Evolutionary conservation across 2,329 filamentous ascomycete species (phyloP), one percentile per base, ranked within the genome.

Genomic region (Metarhizium robertsii): DNA sequence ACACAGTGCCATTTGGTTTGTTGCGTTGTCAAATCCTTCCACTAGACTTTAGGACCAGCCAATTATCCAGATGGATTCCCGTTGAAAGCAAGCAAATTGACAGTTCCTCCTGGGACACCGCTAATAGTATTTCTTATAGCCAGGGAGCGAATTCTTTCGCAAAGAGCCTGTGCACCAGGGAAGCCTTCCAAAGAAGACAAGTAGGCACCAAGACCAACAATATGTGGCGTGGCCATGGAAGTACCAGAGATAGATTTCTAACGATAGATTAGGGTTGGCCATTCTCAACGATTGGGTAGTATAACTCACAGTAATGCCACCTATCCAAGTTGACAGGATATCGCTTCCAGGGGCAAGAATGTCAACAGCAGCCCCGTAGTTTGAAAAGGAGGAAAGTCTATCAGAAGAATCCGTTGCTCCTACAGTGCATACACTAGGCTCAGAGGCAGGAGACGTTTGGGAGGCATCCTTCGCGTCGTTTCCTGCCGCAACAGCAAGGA

Each of bases 161-260:
- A 34, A 34, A 34, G 32, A 34, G 32, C 32, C 32, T 34, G 32
- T 1, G 32, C 7, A 34, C 32, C 32, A 1, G 32, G 32, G 10
- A 8, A 34, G 6, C 32, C 32, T 11, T 34, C 32, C 32, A 34
- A 11, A 11, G 65, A 69, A 57, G 78, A 63, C 30, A 85, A 66
- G 64, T 85, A 85, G n/a, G 79, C 72, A 8, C 76, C 60, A 16
- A 86, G 66, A 13, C 84, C 84, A 30, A 79, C 73, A 54, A 86
- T 73, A 62, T 85, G 82, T 0, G 83, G 83, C 2, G 75, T 71
- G 2, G 83, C 32, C 32, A 34, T 34, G 32, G 32, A 34, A 11
- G 32, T 34, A 34, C 32, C 32, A 7, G 32, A 34, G 32, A 34
- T 34, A 3, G 32, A 8, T 1, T 34, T 34, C 32, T 34, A 11